phyloP scores from a whole-genome alignment of 2,329 filamentous ascomycete species.

The Nemania abortiva region DNA sequence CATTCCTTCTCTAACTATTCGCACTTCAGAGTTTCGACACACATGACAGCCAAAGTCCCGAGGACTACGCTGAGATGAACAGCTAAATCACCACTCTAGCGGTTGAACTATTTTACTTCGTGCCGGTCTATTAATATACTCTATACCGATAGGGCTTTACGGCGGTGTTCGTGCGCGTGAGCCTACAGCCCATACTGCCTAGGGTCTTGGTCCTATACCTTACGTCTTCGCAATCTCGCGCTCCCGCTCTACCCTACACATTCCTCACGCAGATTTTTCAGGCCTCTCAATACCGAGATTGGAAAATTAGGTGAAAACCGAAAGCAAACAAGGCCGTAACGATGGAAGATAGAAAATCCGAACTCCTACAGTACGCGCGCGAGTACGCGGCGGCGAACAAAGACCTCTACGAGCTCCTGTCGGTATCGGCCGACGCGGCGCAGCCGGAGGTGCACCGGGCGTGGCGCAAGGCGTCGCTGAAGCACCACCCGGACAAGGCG shows the following conservation, averaged over 20 bases:
- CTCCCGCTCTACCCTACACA: neutral
- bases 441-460: slow-evolving; percentile 84
- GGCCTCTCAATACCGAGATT: neutral
- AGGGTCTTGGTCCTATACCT: neutral
- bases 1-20: neutral
- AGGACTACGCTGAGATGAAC: neutral
- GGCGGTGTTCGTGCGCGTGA: neutral
- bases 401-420: slow-evolving; percentile 84
- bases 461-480: slow-evolving; percentile 82
- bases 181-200: neutral
- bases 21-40: too few relatives aligned
- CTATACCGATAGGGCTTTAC: neutral
- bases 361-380: slow-evolving; percentile 65
- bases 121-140: neutral
- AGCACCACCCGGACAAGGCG: slow-evolving; percentile 94
- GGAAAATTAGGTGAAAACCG: neutral
- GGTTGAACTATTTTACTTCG: neutral
- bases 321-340: neutral
- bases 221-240: neutral
- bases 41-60: neutral
- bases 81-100: neutral
- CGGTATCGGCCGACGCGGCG: slow-evolving; percentile 71
- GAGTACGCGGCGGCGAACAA: slow-evolving; percentile 69
- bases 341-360: slow-evolving; percentile 58
- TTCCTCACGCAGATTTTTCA: neutral